A percentile compares a stretch with the other conserved stretches of the same genome.
phyloP scores from a whole-genome alignment of 345 rosid species.

The Eucalyptus albens region DNA sequence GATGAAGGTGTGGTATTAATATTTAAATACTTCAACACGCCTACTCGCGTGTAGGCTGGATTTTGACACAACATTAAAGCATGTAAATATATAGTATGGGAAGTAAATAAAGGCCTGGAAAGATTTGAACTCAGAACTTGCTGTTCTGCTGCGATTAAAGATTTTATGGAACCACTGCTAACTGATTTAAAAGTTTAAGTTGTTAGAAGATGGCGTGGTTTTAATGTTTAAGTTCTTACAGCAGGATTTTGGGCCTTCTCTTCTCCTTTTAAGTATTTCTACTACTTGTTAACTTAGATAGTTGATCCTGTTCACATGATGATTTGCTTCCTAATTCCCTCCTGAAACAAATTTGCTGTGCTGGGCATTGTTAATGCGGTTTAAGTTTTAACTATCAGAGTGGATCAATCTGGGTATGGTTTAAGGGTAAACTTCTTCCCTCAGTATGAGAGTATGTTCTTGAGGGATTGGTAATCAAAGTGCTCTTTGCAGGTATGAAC shows the following conservation, averaged over 20 bases:
- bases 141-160: no score
- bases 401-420: not conserved
- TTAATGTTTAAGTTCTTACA: no score
- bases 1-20: not conserved
- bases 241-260: no score
- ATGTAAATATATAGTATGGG: no score
- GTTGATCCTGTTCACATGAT: not conserved
- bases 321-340: not conserved
- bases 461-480: not conserved
- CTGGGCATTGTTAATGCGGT: not conserved
- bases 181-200: no score
- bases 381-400: not conserved
- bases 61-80: no score
- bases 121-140: no score
- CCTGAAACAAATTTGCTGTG: not conserved
- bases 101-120: no score
- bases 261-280: no score
- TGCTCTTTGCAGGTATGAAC: slow-evolving; percentile 52
- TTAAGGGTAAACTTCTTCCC: not conserved
- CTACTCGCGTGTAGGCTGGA: not conserved
- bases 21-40: not conserved
- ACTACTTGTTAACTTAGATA: not conserved
- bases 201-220: no score
- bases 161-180: no score
- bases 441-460: not conserved